Base-by-base conservation (phyloP, 2,329 filamentous ascomycete genomes). In the Balansia obtecta region DNA sequence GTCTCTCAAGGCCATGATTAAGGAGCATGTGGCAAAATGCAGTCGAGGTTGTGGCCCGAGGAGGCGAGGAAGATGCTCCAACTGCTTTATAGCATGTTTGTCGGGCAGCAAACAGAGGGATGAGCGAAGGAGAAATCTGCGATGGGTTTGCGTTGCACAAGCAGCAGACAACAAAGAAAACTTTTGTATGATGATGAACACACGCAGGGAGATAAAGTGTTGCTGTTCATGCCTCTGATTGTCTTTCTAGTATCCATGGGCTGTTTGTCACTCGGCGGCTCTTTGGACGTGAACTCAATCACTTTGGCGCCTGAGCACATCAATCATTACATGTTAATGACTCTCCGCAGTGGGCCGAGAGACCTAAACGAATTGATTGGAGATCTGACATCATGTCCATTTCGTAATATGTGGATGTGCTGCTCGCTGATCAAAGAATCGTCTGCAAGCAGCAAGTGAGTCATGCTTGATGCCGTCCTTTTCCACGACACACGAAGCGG, bases 91-190 rank as follows among this genome's bases (percentile, higher is more conserved):
- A 30, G 20, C 13, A 46, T 46, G 45, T 32, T 34, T 46, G 45
- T 38, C 22, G 27, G n/a, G n/a, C 30, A 40, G 47, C 39, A 49
- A 49, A 34, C 47, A 43, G 34, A 42, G 27, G n/a, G 16, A 27
- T 20, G 39, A 37, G 39, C 27, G 20, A 49, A 49, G 7, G 22
- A 12, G 27, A 16, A 47, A n/a, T 11, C 6, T 6, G 11, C 16
- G n/a, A 43, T 11, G 20, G 22, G 50, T 52, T 52, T 52, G 50
- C 43, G 50, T 52, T 27, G 45, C 46, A 52, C 50, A 39, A 8
- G 11, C 45, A 5, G 16, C 13, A 12, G 13, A 5, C n/a, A 4
- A 37, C 34, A 27, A 7, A 7, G 20, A 4, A 22, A 22, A 37
- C 34, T 37, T 15, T 11, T 13, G 2, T 37, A 9, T 6, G 22